Evolutionary conservation across 495 filamentous ascomycete species (phyloP), one percentile per base, ranked within the genome.

Genomic region (Bathelium albidoporum): DNA sequence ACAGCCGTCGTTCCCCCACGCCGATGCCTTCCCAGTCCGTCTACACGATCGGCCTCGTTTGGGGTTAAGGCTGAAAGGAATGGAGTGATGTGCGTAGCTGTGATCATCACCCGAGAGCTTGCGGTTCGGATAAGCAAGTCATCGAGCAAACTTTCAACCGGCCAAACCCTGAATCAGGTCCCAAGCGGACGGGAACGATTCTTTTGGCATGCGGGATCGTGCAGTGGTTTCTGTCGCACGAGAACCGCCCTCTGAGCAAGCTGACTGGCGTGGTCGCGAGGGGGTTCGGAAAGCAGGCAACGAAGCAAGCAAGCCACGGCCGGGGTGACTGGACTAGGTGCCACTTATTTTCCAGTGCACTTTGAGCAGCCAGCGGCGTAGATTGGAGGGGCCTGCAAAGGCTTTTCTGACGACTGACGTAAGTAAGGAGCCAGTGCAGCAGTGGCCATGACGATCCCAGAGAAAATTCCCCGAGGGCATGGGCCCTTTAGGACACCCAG

Each of bases 51-150:
- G n/a, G 24, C 24, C 9, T n/a, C 4, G 4, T 28, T 11, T n/a
- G 49, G 49, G 9, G 20, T 26, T 55, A 55, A 55, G 49, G 49
- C 24, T 29, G 49, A 55, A 29, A 20, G 24, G 26, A 16, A 28
- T 24, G 22, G 24, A n/a, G 49, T 9, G 49, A 55, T 55, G 4
- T 55, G 49, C 49, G 29, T 10, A 24, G 16, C 20, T 16, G 5
- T 3, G 22, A 55, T 49, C 49, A 29, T n/a, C 49, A 55, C 20
- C 20, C 49, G 49, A 55, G 20, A 55, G 49, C 49, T 55, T 55
- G 49, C 49, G 22, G 22, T 29, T 55, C 49, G 49, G 49, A 55
- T 55, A 29, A 26, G 49, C 49, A 55, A 55, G 49, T 55, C 49
- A 55, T 55, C 24, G 5, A 26, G 29, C 49, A 55, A 55, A 55